A percentile compares a stretch with the other conserved stretches of the same genome.
Evolutionary conservation across 345 rosid species (phyloP).

Genomic region (Eucalyptus melliodora): DNA sequence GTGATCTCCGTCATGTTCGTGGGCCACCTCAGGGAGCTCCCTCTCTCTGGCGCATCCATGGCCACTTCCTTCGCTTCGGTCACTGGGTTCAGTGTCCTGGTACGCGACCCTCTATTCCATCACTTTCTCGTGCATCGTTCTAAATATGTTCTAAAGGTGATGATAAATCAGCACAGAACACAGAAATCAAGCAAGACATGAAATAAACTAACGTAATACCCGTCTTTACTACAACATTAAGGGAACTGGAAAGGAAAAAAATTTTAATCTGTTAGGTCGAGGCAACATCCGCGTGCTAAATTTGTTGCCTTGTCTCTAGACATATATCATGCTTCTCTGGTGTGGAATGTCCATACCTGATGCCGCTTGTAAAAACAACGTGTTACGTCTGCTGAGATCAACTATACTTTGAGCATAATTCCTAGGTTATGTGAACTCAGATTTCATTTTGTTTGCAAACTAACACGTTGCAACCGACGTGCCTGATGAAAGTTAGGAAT

Average conservation of each 20-base stretch:
- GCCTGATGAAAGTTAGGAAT: neutral
- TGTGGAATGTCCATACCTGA: neutral
- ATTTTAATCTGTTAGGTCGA: too few relatives aligned
- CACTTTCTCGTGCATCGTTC: too few relatives aligned
- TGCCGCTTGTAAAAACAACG: rapidly evolving
- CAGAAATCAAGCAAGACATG: neutral
- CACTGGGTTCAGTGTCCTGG: neutral
- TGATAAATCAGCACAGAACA: too few relatives aligned
- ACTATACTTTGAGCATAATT: neutral
- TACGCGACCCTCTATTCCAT: neutral
- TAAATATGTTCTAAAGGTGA: too few relatives aligned
- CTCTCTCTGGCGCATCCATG: neutral
- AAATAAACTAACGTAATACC: too few relatives aligned
- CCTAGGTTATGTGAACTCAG: neutral
- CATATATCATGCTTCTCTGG: neutral
- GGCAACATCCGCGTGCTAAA: neutral
- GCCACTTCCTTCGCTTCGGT: neutral
- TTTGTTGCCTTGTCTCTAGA: neutral
- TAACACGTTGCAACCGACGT: neutral
- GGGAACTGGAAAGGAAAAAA: neutral
- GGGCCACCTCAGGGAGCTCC: neutral
- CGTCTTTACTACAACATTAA: neutral
- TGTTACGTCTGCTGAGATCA: neutral
- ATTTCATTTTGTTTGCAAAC: neutral
- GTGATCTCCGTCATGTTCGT: neutral